Evolutionary conservation across 352 stramenopile species (phyloP), one percentile per base, ranked within the genome.

Genomic region (Phytophthora niederhauseri): DNA sequence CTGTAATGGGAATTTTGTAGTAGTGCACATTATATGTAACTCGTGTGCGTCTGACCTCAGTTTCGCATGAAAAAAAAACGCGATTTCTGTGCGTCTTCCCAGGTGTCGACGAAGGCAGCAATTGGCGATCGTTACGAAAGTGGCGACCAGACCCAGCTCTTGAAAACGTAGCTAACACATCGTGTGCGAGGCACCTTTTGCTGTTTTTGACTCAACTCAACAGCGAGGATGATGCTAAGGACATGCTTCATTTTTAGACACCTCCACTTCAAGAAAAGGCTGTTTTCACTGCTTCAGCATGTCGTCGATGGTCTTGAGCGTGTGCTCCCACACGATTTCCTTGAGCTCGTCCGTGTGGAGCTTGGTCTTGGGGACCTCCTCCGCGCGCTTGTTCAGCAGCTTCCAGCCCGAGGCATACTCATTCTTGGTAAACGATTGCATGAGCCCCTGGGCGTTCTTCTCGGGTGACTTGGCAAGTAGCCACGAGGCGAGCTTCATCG

Each of bases 271-370:
- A 26, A 26, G 22, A 26, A 19, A 46, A 4, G 2, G 4, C 17
- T 19, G 5, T 19, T 38, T 22, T 56, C 14, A 64, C 57, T 64
- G 41, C 48, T 65, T 36, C 12, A 65, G 7, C 6, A 66, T 15
- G 12, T 41, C 49, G 12, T 58, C 36, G 49, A 66, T 66, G 6
- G 34, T 66, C 31, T 53, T 5, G 19, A 58, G 24, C n/a, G 51
- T 43, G 41, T 67, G 60, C 24, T 55, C 15, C 60, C 60, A 67
- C 38, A 67, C 60, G 1, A 15, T 17, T 1, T 55, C 26, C 41
- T 67, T 67, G 15, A 67, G 15, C 11, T 67, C 51, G 22, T 67
- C 51, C 15, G 60, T 50, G 41, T 67, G 51, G 41, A 49, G 61
- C 36, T 67, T 60, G 36, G 51, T 67, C 19, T 60, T 54, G 6